Evolutionary conservation across 2,329 filamentous ascomycete genomes (phyloP).

Genomic region (Graphium sp.): DNA sequence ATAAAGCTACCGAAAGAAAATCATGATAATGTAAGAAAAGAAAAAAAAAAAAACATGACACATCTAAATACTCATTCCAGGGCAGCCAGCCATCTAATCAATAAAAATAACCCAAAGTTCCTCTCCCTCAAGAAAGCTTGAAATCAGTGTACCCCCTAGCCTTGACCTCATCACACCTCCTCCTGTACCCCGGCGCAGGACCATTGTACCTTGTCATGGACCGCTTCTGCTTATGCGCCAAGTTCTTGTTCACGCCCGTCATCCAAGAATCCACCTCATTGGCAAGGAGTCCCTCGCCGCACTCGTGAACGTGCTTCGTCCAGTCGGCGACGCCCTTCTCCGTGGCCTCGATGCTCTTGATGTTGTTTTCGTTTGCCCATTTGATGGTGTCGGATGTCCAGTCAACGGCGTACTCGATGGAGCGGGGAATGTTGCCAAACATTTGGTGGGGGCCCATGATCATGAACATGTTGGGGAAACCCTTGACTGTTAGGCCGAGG

Average conservation of each 20-base stretch:
- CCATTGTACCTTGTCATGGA: slow-evolving; percentile 28
- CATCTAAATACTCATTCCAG: too few relatives aligned
- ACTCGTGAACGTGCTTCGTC: slow-evolving; percentile 29
- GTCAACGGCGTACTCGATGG: slow-evolving; percentile 21
- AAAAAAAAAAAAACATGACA: too few relatives aligned
- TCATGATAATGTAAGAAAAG: too few relatives aligned
- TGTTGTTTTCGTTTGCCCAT: slow-evolving; percentile 45
- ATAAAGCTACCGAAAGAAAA: too few relatives aligned
- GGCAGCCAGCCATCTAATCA: too few relatives aligned
- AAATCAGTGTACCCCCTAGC: slow-evolving; percentile 9
- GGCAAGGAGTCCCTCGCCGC: slow-evolving; percentile 22
- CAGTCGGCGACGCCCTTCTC: slow-evolving; percentile 19
- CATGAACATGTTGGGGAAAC: slow-evolving; percentile 52
- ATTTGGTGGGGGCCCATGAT: slow-evolving; percentile 45
- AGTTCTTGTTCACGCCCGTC: slow-evolving; percentile 35
- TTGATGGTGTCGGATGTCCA: slow-evolving; percentile 35
- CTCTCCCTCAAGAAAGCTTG: slow-evolving; percentile 3
- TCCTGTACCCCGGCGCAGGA: slow-evolving; percentile 22
- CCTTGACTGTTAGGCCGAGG: slow-evolving; percentile 43
- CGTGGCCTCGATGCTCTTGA: slow-evolving; percentile 36
- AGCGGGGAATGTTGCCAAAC: slow-evolving; percentile 46
- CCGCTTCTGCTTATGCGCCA: slow-evolving; percentile 24
- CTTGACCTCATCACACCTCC: slow-evolving; percentile 16
- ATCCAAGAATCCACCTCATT: slow-evolving; percentile 36
- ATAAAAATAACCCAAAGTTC: slow-evolving; percentile 1